phyloP scores from a whole-genome alignment of 768 basidiomycete genomes.

The Lanmaoa pseudosensibilis region DNA sequence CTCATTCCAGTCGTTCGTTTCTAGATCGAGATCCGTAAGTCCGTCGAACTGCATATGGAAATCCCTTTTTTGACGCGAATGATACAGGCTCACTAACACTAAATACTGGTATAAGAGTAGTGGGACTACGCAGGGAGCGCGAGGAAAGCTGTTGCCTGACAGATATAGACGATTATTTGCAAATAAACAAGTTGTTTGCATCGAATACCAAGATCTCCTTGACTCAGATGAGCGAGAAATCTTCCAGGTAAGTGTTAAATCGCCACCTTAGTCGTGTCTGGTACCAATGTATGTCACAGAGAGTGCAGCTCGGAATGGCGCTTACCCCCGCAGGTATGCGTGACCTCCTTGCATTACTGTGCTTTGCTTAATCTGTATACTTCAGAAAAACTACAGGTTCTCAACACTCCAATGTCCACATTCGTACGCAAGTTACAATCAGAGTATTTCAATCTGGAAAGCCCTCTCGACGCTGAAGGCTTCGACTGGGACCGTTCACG shows the following conservation, averaged over 20 bases:
- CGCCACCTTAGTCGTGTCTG: not conserved
- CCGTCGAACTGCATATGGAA: too few relatives aligned
- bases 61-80: not conserved
- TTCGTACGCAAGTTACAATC: slow-evolving; percentile 60
- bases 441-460: slow-evolving; percentile 43
- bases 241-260: slow-evolving; percentile 55
- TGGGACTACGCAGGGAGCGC: slow-evolving; percentile 1
- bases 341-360: not conserved
- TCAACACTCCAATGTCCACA: slow-evolving; percentile 52
- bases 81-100: slow-evolving; percentile 29
- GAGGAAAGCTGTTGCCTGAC: slow-evolving; percentile 47
- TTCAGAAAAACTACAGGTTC: slow-evolving; percentile 68
- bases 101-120: slow-evolving; percentile 52
- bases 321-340: slow-evolving; percentile 63
- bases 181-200: slow-evolving; percentile 77
- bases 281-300: slow-evolving; percentile 37
- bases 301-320: slow-evolving; percentile 78
- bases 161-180: slow-evolving; percentile 59
- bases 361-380: not conserved
- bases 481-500: slow-evolving; percentile 53
- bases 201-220: slow-evolving; percentile 67
- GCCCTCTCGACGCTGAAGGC: slow-evolving; percentile 33
- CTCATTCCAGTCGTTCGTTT: not conserved
- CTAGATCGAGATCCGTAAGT: slow-evolving; percentile 50
- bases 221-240: slow-evolving; percentile 64